phyloP scores from a whole-genome alignment of 345 rosid species.

The Eucalyptus leucophloia region DNA sequence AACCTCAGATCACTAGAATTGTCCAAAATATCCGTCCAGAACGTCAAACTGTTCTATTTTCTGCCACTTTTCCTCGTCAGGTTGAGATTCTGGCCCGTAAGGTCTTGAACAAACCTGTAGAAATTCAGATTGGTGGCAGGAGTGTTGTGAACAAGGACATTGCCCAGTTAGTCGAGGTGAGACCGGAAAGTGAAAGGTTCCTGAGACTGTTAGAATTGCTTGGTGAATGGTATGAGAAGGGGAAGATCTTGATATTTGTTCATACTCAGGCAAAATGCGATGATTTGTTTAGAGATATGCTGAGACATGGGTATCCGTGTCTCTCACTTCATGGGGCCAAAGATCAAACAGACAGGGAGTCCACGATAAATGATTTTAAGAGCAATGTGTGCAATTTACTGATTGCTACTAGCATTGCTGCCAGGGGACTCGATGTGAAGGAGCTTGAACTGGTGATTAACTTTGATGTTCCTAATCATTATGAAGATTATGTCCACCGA shows the following conservation, averaged over 20 bases:
- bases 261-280: slow-evolving; percentile 91
- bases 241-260: slow-evolving; percentile 78
- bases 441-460: slow-evolving; percentile 91
- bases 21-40: slow-evolving; percentile 94
- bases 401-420: slow-evolving; percentile 91
- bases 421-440: slow-evolving; percentile 96
- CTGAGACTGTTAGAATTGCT: slow-evolving; percentile 78
- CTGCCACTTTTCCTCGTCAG: slow-evolving; percentile 96
- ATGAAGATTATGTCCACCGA: slow-evolving; percentile 96
- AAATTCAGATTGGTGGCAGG: slow-evolving; percentile 94
- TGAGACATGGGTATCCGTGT: slow-evolving; percentile 80
- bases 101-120: slow-evolving; percentile 76
- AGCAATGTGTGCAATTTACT: slow-evolving; percentile 83
- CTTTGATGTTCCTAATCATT: slow-evolving; percentile 89
- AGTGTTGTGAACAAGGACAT: slow-evolving; percentile 97
- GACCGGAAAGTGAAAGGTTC: slow-evolving; percentile 86
- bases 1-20: slow-evolving; percentile 87
- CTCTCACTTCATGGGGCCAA: slow-evolving; percentile 95
- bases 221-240: slow-evolving; percentile 97
- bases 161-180: slow-evolving; percentile 78
- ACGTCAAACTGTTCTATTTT: slow-evolving; percentile 90
- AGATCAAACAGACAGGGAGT: slow-evolving; percentile 94
- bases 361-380: slow-evolving; percentile 87
- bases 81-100: slow-evolving; percentile 91
- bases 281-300: slow-evolving; percentile 64